Base-by-base conservation (phyloP, 305 asterid species). In the Fraxinus nigra region DNA sequence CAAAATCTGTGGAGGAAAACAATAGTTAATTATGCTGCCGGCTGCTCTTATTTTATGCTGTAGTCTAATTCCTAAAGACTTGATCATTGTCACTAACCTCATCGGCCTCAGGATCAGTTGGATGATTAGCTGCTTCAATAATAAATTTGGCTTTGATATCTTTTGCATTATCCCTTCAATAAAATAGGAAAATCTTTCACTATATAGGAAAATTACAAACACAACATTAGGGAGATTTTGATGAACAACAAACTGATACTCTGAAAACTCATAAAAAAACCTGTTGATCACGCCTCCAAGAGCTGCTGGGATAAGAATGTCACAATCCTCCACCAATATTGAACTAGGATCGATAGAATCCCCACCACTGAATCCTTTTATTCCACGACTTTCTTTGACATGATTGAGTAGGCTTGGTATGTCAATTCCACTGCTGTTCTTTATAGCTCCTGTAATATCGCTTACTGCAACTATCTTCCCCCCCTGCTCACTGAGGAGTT, bases 81-180 rank as follows among this genome's bases (percentile, higher is more conserved):
- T 2, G 0, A 34, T 7, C 69, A 34, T 33, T 69, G 75, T 72
- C 54, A 70, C 67, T 56, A 51, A 93, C 97, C 93, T 94, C 95
- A 83, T 94, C 98, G 22, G 89, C 98, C 77, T 94, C 98, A 3
- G 98, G 98, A 82, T 93, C 97, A 7, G 97, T 92, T 4, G 97
- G 97, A 78, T 93, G 97, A 72, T 93, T 92, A 18, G 98, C 98
- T 30, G 95, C 98, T 84, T 94, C 98, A 34, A 94, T 87, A 3
- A 94, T 91, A 79, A 92, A 93, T 73, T 94, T 93, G 35, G 98
- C 98, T 79, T 89, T 92, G 75, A 94, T 86, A 20, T 93, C 90
- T 38, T 85, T 83, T 5, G 98, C 97, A 76, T 92, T 94, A n/a
- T 93, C 98, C 89, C 92, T 92, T 75, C 56, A 84, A 24, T 54